Conservation (phyloP, 1,139 yeast genomes). For the Kazachstania sp. region DNA sequence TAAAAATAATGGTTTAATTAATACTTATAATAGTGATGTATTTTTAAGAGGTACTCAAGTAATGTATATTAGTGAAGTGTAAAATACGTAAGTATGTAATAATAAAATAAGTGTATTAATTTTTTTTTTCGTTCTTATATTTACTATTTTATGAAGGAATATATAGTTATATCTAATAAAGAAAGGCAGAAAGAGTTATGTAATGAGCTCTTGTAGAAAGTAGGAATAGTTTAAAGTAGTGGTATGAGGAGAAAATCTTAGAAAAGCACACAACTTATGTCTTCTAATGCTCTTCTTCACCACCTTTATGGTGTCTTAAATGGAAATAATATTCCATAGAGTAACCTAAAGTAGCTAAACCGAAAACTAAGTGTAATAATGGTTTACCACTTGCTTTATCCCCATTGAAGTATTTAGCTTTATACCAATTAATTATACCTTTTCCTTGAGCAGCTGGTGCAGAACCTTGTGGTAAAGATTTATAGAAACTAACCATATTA, state of each 20-base stretch:
- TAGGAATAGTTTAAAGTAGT: neutral
- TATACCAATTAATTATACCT: conserved; percentile 59
- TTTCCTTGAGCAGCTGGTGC: conserved; percentile 54
- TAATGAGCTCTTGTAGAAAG: neutral
- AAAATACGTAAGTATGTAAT: neutral
- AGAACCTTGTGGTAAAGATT: conserved; percentile 90
- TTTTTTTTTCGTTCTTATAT: neutral
- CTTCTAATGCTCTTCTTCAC: conserved; percentile 11
- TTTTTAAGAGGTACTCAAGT: conserved; percentile 94
- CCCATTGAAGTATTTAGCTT: conserved; percentile 70
- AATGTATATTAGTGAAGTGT: conserved; percentile 38
- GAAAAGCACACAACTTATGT: too few relatives aligned
- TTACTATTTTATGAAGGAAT: conserved; percentile 3
- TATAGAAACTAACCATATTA: conserved; percentile 90
- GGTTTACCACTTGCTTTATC: conserved; percentile 78
- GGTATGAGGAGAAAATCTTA: neutral
- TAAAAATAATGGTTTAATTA: conserved; percentile 45
- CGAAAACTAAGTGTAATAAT: conserved; percentile 66
- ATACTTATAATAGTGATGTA: conserved; percentile 70
- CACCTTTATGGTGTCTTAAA: conserved; percentile 48
- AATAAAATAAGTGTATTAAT: neutral
- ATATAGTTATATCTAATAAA: neutral
- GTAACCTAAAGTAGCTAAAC: conserved; percentile 73
- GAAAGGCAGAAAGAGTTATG: neutral
- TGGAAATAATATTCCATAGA: conserved; percentile 92